A percentile compares a stretch with the other conserved stretches of the same genome.
Conservation (phyloP, 768 basidiomycete genomes). For the Pholiota microspora region DNA sequence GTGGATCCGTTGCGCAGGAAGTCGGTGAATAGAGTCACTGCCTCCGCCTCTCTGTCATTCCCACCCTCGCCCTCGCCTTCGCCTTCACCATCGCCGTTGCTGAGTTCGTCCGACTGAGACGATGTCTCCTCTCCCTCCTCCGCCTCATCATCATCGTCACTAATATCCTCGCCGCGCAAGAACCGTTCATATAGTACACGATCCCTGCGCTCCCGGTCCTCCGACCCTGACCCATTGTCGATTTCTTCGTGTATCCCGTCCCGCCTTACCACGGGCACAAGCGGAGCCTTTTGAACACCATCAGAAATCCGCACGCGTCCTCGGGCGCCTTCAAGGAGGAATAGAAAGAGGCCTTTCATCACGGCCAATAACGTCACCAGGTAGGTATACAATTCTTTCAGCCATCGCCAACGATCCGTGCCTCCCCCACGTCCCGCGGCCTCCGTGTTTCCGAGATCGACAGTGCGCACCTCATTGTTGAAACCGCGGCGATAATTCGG, state of each 20-base stretch:
- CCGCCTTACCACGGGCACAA: conserved; percentile 8
- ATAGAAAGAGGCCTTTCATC: conserved; percentile 19
- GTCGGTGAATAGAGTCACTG: conserved; percentile 52
- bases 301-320: conserved; percentile 12
- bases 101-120: conserved; percentile 16
- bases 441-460: conserved; percentile 24
- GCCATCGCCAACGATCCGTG: conserved; percentile 13
- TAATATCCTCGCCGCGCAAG: conserved; percentile 54
- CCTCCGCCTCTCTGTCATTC: conserved; percentile 44
- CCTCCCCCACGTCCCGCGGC: conserved; percentile 1
- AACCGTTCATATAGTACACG: conserved; percentile 53
- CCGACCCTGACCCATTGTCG: conserved; percentile 27
- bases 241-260: conserved; percentile 13
- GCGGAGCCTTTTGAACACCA: conserved; percentile 3
- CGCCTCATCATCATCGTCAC: conserved; percentile 34
- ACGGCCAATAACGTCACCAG: conserved; percentile 24
- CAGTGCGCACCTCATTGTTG: conserved; percentile 26
- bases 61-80: too few relatives aligned
- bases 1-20: conserved; percentile 30
- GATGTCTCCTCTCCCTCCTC: conserved; percentile 23
- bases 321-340: conserved; percentile 17
- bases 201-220: conserved; percentile 27
- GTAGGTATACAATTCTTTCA: conserved; percentile 22
- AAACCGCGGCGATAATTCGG: conserved; percentile 16
- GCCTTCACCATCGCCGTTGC: too few relatives aligned